Evolutionary conservation across 108 stramenopile species (phyloP).

Genomic region (Licmophora abbreviata): DNA sequence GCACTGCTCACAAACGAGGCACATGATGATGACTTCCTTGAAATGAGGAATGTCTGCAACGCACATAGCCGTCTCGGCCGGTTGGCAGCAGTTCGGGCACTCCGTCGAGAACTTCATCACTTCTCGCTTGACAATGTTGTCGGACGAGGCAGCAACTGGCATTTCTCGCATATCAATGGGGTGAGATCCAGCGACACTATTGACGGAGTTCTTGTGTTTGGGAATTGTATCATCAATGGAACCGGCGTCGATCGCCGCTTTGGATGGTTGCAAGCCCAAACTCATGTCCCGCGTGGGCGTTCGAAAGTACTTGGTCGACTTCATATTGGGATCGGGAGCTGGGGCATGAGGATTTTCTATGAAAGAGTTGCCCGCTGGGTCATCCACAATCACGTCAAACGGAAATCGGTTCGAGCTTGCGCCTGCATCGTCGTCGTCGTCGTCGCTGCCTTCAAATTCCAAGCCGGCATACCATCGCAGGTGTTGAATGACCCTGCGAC

Average conservation of each 20-base stretch:
- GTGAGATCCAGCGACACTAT: conserved; percentile 8
- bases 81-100: conserved; percentile 38
- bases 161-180: conserved; percentile 10
- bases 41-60: conserved; percentile 89
- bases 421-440: conserved; percentile 13
- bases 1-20: conserved; percentile 77
- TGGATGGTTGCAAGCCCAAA: conserved; percentile 39
- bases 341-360: conserved; percentile 43
- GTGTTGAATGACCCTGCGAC: conserved; percentile 23
- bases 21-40: conserved; percentile 91
- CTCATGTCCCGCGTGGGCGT: conserved; percentile 42
- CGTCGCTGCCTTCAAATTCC: conserved; percentile 12
- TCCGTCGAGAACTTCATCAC: conserved; percentile 37
- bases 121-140: conserved; percentile 9
- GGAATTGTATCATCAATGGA: conserved; percentile 27
- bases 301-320: conserved; percentile 16
- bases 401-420: conserved; percentile 23
- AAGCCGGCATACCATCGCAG: conserved; percentile 6
- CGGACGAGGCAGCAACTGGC: neutral
- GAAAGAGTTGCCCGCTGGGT: conserved; percentile 78
- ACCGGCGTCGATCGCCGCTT: conserved; percentile 19
- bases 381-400: conserved; percentile 57
- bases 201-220: conserved; percentile 32
- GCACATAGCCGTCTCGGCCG: conserved; percentile 61
- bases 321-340: conserved; percentile 26